Evolutionary conservation across 106 monocot species (phyloP), one percentile per base, ranked within the genome.

Genomic region (Iris macrosiphon): DNA sequence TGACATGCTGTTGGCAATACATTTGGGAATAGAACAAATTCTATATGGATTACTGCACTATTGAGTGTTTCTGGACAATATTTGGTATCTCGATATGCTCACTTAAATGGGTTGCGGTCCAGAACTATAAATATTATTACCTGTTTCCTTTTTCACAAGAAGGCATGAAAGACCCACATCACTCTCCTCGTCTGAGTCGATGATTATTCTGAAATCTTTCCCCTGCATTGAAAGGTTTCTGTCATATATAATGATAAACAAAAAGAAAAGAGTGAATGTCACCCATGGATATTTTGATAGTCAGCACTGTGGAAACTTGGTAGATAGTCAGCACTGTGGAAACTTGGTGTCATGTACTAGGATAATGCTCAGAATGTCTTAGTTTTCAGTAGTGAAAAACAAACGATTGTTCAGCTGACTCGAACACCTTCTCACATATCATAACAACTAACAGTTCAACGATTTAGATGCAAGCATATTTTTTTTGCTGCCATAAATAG

Each of bases 101-200:
- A 16, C 7, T 21, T 26, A 23, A 40, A 16, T 37, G 15, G 15
- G 28, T 27, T 40, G 56, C 35, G n/a, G 26, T 4, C 14, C 2
- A 58, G n/a, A n/a, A 32, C 2, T 25, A 11, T 41, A 10, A 35
- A 35, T 58, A 13, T 24, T 23, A 27, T 39, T 58, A 76, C 84
- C 75, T 35, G 51, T 75, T 75, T 72, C 68, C 32, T 84, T 75
- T 53, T 79, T 76, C 52, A 76, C 18, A 40, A 82, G 63, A 59
- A 84, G 53, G 76, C 72, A 85, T 60, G 73, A 82, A 57, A 61
- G 66, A 52, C 62, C 75, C 54, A 27, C 72, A 63, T 82, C 85
- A 49, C 64, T 72, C 40, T 89, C 84, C 16, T 79, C 82, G 39
- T 95, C 94, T 49, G 89, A 85, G 20, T 88, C 93, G 29, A 95